Evolutionary conservation across 129 eudicot species (phyloP), one percentile per base, ranked within the genome.

Genomic region (Solidago caesia): DNA sequence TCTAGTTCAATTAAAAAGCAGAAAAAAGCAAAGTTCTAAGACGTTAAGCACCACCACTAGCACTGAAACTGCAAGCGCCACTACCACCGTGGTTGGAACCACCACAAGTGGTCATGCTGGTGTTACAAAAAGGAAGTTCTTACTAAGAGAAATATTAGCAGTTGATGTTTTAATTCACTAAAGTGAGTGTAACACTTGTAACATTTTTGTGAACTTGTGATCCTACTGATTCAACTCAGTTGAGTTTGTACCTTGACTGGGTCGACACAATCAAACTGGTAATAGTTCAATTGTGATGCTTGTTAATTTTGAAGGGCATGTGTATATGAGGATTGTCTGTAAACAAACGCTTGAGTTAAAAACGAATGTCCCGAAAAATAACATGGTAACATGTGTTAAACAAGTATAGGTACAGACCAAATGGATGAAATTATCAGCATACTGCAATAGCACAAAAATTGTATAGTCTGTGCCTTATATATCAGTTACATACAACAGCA

Each of bases 101-200:
- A 69, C 74, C 59, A 21, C 72, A 25, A 65, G 49, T 74, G 67
- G 60, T 49, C 48, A 71, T 64, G 76, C 61, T 57, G 81, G 77
- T 61, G 74, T 21, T 49, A 45, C 80, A 46, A 62, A 79, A 51
- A 55, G 75, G 76, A 82, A 76, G 75, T 68, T 91, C 59, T 74
- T 88, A 75, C 58, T 90, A 14, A 84, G 88, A 81, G 95, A 91
- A 63, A 79, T 88, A 74, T 79, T 88, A 71, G 80, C 88, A 64
- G 52, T 77, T 71, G 91, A 88, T 80, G 26, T 73, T 71, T 67
- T 85, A 21, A 56, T 74, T 75, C 55, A 77, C 26, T 74, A 56
- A 47, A 49, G 43, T 61, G 48, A 49, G 25, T 14, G 59, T 62
- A 43, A 15, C 56, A 11, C 43, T 25, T 60, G 43, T 25, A 46